phyloP scores from a whole-genome alignment of 2,329 filamentous ascomycete species.

The Trichoderma endophyticum region DNA sequence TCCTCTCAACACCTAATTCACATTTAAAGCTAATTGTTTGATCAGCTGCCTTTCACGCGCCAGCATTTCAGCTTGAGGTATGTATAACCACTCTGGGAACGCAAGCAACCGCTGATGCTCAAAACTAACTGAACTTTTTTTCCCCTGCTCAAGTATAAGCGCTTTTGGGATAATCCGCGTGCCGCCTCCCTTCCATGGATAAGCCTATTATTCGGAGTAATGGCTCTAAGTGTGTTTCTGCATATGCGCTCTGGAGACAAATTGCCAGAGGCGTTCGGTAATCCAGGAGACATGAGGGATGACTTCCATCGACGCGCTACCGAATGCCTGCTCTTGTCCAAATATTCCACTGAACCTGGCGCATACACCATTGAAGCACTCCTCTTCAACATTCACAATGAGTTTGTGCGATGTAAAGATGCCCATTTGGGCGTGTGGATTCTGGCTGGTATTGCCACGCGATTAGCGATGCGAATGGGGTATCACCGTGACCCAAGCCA shows the following conservation, averaged over 20 bases:
- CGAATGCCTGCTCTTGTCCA: background rate
- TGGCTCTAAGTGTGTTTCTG: background rate
- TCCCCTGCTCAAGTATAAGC: background rate
- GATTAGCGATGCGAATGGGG: background rate
- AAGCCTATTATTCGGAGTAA: background rate
- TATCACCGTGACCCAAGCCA: background rate
- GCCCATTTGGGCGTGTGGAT: background rate
- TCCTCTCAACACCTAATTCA: background rate
- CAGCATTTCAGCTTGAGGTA: background rate
- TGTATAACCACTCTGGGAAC: background rate
- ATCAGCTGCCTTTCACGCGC: background rate
- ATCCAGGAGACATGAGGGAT: background rate
- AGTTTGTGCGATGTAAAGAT: background rate
- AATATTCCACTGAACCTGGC: background rate
- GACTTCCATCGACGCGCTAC: background rate
- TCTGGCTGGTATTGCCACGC: background rate
- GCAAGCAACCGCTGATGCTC: background rate
- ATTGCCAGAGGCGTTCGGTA: background rate
- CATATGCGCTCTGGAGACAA: background rate
- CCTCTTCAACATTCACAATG: background rate
- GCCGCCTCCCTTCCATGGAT: background rate
- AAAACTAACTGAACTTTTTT: background rate
- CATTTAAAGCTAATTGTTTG: background rate
- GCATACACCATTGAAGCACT: background rate
- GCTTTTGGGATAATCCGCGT: background rate